These are phyloP conservation scores for Candida manassasensis DNA, from an alignment of 805 yeast species.

Conservation along the genomic window DNA sequence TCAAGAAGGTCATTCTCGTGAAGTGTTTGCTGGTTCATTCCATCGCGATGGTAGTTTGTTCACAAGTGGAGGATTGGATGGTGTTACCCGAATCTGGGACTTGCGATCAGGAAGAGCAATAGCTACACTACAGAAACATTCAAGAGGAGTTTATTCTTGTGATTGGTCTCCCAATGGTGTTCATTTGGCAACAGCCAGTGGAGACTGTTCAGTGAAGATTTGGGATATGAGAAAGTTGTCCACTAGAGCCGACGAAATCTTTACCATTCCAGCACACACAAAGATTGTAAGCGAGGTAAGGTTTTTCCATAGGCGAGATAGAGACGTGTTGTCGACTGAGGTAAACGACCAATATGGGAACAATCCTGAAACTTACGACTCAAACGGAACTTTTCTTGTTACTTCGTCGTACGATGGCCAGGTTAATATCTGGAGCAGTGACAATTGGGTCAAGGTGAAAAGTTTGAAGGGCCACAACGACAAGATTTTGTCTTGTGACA, in stretches of 20 bases:
- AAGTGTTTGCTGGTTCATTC: conserved; percentile 54
- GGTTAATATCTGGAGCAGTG: conserved; percentile 57
- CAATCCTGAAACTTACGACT: conserved; percentile 23
- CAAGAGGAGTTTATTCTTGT: conserved; percentile 61
- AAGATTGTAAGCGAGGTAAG: conserved; percentile 64
- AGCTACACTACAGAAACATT: conserved; percentile 60
- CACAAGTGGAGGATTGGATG: conserved; percentile 78
- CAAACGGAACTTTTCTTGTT: conserved; percentile 45
- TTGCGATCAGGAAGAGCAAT: conserved; percentile 69
- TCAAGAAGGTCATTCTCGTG: conserved; percentile 87
- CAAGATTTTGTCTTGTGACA: conserved; percentile 68
- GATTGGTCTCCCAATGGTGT: conserved; percentile 77
- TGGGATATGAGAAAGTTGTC: conserved; percentile 72
- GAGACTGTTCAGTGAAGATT: conserved; percentile 70
- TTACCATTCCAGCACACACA: conserved; percentile 68
- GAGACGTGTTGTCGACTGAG: conserved; percentile 12
- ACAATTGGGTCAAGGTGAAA: conserved; percentile 59
- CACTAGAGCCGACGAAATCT: conserved; percentile 28
- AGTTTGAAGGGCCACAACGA: conserved; percentile 56
- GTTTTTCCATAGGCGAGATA: conserved; percentile 34
- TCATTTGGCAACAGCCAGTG: conserved; percentile 77
- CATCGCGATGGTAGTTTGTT: conserved; percentile 77
- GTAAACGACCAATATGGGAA: conserved; percentile 27
- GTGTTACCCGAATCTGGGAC: conserved; percentile 77
- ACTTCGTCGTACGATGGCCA: conserved; percentile 71